Percentiles rank a stretch among this genome's conserved stretches.
Evolutionary conservation across 1,284 basidiomycete species (phyloP).

Genomic region (Porogramme epimiltina): DNA sequence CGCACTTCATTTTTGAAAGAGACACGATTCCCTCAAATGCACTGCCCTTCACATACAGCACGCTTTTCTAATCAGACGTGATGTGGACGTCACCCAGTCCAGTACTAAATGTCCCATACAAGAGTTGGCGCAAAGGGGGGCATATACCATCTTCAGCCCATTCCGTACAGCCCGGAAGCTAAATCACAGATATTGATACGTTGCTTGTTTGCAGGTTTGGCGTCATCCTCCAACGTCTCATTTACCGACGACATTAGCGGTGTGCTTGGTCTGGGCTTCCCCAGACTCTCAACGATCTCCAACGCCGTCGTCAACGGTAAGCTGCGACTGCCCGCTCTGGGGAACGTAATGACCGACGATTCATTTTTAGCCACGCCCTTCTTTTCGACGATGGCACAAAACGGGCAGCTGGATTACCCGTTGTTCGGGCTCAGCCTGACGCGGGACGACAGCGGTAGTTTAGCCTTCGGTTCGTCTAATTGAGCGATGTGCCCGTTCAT

Average conservation of each 20-base stretch:
- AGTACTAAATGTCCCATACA: too few species aligned
- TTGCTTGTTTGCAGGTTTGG: conserved; percentile 45
- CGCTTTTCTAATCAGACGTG: too few species aligned
- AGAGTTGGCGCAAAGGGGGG: too few species aligned
- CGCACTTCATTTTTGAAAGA: too few species aligned
- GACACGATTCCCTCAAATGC: too few species aligned
- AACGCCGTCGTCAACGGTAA: conserved; percentile 50
- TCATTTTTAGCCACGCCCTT: conserved; percentile 60
- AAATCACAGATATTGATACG: too few species aligned
- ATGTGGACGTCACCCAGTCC: too few species aligned
- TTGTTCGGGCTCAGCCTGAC: conserved; percentile 71
- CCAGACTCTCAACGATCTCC: conserved; percentile 66
- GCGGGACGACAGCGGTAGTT: conserved; percentile 56
- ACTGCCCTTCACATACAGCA: too few species aligned
- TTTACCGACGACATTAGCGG: conserved; percentile 67
- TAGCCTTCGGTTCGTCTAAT: conserved; percentile 59
- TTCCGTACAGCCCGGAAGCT: background rate
- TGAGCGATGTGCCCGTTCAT: background rate
- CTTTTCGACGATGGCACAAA: conserved; percentile 59
- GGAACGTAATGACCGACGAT: background rate
- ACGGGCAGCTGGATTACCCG: conserved; percentile 69
- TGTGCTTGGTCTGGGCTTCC: conserved; percentile 73
- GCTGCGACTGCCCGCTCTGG: conserved; percentile 18
- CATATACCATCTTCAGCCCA: too few species aligned
- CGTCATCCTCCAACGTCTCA: conserved; percentile 62